These are phyloP conservation scores for Physcia stellaris DNA, from an alignment of 495 filamentous ascomycete genomes.

Conservation along the genomic window DNA sequence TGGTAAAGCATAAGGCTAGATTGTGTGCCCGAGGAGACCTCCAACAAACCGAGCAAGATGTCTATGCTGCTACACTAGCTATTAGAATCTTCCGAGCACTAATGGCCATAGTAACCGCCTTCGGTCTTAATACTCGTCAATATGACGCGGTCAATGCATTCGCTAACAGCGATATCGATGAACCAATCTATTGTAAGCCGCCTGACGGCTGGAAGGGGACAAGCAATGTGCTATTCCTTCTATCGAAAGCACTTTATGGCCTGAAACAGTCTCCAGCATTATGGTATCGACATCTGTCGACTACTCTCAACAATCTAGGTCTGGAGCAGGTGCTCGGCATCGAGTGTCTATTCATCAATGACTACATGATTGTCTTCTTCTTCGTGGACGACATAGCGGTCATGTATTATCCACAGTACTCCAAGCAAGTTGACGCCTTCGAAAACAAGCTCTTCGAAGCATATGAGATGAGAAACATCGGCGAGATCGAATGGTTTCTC, in stretches of 20 bases:
- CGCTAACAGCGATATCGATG: not conserved
- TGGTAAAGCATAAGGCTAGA: not conserved
- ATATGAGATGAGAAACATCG: no score
- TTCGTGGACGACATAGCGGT: no score
- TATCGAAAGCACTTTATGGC: slow-evolving; percentile 16
- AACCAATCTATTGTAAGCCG: not conserved
- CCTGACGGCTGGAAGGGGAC: not conserved
- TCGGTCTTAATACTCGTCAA: slow-evolving; percentile 17
- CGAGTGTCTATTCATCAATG: no score
- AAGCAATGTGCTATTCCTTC: not conserved
- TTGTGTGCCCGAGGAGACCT: not conserved
- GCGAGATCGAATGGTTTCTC: no score
- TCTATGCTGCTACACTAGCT: slow-evolving; percentile 11
- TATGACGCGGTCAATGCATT: slow-evolving; percentile 21
- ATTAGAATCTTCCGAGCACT: slow-evolving; percentile 13
- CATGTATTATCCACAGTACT: not conserved
- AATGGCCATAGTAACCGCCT: slow-evolving; percentile 16
- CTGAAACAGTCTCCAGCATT: slow-evolving; percentile 14
- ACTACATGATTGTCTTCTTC: no score
- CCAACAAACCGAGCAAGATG: not conserved
- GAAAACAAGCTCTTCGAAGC: slow-evolving; percentile 2
- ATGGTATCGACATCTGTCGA: slow-evolving; percentile 14
- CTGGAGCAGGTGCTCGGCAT: slow-evolving; percentile 9
- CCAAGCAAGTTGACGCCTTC: not conserved
- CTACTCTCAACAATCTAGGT: slow-evolving; percentile 11